phyloP scores from a whole-genome alignment of 2,329 filamentous ascomycete species.

The Fusarium nelsonii region DNA sequence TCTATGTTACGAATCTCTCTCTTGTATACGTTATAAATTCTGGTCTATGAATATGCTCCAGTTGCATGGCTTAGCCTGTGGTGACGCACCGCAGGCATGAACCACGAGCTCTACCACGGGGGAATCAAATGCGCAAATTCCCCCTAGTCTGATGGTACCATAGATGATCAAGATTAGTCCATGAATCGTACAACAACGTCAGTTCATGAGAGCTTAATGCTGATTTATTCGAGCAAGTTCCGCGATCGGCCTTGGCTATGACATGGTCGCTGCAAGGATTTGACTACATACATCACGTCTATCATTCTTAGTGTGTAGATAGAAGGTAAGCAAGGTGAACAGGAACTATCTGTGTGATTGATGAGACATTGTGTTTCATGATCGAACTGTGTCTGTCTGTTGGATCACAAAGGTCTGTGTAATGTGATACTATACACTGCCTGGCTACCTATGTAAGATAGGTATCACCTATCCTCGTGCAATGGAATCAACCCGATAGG shows the following conservation, averaged over 20 bases:
- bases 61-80: no score
- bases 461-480: neutral
- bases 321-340: neutral
- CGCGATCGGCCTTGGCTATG: neutral
- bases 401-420: slow-evolving; percentile 8
- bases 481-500: slow-evolving; percentile 28
- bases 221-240: neutral
- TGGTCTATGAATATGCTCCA: no score
- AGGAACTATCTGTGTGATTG: neutral
- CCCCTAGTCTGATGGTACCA: neutral
- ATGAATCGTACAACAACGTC: neutral
- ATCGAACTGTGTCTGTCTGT: slow-evolving; percentile 19
- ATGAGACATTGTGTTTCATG: slow-evolving; percentile 14
- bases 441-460: neutral
- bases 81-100: no score
- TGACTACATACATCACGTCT: neutral
- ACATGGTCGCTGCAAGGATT: neutral
- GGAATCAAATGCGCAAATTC: no score
- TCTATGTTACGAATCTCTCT: no score
- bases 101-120: no score
- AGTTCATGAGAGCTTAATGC: neutral
- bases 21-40: no score
- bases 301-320: neutral
- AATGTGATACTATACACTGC: slow-evolving; percentile 1
- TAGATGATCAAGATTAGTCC: neutral